Conservation (phyloP, 768 basidiomycete species). For the Boletus pseudo-olivaceus region DNA sequence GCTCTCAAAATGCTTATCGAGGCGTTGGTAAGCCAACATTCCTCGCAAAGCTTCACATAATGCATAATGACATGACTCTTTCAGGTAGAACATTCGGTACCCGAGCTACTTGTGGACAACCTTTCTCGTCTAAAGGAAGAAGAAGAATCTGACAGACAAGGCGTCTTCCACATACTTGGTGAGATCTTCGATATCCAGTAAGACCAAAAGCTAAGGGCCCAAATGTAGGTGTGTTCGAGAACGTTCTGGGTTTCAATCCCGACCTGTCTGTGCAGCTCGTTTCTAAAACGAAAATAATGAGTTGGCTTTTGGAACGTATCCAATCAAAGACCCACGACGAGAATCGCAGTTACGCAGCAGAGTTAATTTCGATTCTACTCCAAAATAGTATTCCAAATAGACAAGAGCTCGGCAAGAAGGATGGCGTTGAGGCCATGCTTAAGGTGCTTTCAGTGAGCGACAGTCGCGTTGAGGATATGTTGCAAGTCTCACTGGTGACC, state of each 20-base stretch:
- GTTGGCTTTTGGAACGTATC: slow-evolving; percentile 79
- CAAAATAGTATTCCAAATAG: slow-evolving; percentile 72
- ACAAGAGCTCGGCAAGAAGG: slow-evolving; percentile 60
- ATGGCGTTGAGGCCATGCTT: slow-evolving; percentile 76
- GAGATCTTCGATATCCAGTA: slow-evolving; percentile 5
- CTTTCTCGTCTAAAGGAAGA: slow-evolving; percentile 81
- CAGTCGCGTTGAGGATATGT: slow-evolving; percentile 1
- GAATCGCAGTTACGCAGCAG: slow-evolving; percentile 91
- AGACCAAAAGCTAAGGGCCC: neutral
- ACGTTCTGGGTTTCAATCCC: slow-evolving; percentile 83
- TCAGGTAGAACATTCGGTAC: slow-evolving; percentile 77
- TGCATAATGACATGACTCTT: slow-evolving; percentile 6
- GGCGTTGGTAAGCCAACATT: slow-evolving; percentile 55
- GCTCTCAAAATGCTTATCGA: slow-evolving; percentile 74
- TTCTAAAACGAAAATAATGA: slow-evolving; percentile 67
- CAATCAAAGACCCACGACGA: slow-evolving; percentile 74
- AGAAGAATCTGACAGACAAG: slow-evolving; percentile 89
- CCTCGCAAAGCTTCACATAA: neutral
- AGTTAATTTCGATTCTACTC: slow-evolving; percentile 86
- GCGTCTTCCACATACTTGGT: slow-evolving; percentile 93
- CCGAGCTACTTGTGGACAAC: slow-evolving; percentile 90
- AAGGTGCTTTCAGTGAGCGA: slow-evolving; percentile 75
- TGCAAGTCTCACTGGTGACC: slow-evolving; percentile 8
- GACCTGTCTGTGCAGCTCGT: slow-evolving; percentile 67
- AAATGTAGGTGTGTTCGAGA: slow-evolving; percentile 84